Percentiles rank a stretch among this genome's conserved stretches.
Conservation (phyloP, 2,329 filamentous ascomycete species). For the Blumeria hordei region DNA sequence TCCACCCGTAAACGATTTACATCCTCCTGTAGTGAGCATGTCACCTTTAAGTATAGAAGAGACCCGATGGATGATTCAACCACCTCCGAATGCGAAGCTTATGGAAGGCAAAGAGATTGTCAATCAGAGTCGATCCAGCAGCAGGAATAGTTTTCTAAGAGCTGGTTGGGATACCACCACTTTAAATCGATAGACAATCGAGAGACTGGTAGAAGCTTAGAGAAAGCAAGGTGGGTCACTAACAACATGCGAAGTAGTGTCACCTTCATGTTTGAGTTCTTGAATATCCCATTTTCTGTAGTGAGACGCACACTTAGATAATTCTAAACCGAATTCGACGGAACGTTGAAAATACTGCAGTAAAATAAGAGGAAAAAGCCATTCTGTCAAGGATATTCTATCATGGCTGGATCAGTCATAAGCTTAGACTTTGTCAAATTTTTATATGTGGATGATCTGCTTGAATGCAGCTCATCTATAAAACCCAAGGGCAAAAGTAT, state of each 20-base stretch:
- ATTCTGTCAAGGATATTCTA: too few relatives aligned
- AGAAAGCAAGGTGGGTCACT: constrained; percentile 12
- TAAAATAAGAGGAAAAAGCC: too few relatives aligned
- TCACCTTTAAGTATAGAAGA: constrained; percentile 44
- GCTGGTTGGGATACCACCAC: constrained; percentile 12
- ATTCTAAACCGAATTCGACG: too few relatives aligned
- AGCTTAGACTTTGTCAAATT: too few relatives aligned
- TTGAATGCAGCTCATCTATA: too few relatives aligned
- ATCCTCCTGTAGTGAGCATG: constrained; percentile 63
- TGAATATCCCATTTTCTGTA: too few relatives aligned
- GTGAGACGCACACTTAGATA: too few relatives aligned
- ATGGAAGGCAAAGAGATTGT: constrained; percentile 72
- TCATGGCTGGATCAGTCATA: too few relatives aligned
- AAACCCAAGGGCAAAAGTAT: too few relatives aligned
- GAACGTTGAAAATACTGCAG: too few relatives aligned
- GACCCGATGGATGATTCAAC: constrained; percentile 78
- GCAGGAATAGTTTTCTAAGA: constrained; percentile 19
- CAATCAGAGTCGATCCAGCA: constrained; percentile 26
- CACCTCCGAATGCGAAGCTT: constrained; percentile 66
- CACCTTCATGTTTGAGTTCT: background rate
- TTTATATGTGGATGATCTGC: too few relatives aligned
- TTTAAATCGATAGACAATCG: constrained; percentile 12
- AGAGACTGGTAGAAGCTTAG: constrained; percentile 12
- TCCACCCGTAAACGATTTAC: constrained; percentile 64
- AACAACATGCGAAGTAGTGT: constrained; percentile 6